Evolutionary conservation across 768 basidiomycete genomes (phyloP).

Genomic region (Trametes meyenii): DNA sequence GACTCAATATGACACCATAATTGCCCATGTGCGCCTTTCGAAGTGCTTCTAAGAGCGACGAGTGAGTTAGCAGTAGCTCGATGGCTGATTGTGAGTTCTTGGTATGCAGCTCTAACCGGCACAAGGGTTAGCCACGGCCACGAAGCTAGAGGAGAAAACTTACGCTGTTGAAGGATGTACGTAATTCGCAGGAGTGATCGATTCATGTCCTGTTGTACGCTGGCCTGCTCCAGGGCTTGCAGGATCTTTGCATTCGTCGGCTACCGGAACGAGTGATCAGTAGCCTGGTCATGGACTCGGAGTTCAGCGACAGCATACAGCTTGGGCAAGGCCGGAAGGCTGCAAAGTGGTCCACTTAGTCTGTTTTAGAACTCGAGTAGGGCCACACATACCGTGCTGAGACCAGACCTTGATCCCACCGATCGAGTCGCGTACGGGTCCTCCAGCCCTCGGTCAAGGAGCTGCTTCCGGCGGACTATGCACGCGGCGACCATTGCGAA

Average conservation of each 20-base stretch:
- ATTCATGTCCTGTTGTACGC: conserved; percentile 77
- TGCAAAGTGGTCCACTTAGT: conserved; percentile 5
- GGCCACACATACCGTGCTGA: conserved; percentile 49
- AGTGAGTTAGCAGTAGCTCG: conserved; percentile 79
- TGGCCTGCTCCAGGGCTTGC: conserved; percentile 73
- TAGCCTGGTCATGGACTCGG: not conserved
- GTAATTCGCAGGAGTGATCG: conserved; percentile 77
- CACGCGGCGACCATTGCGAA: conserved; percentile 97
- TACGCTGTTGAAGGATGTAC: conserved; percentile 80
- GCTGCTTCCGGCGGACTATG: conserved; percentile 75
- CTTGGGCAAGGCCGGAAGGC: conserved; percentile 27
- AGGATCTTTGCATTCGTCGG: conserved; percentile 61
- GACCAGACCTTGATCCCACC: conserved; percentile 37
- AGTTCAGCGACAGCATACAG: not conserved
- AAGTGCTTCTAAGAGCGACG: conserved; percentile 79
- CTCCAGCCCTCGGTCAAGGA: conserved; percentile 59
- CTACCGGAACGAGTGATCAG: conserved; percentile 24
- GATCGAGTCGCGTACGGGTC: conserved; percentile 73
- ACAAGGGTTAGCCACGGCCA: not conserved
- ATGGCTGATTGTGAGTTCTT: conserved; percentile 79
- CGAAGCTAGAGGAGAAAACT: not conserved
- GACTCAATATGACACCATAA: conserved; percentile 87
- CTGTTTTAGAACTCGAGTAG: not conserved
- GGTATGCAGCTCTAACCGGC: conserved; percentile 57
- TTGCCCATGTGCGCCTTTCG: conserved; percentile 92